These are phyloP conservation scores for Hypoxylon cercidicola DNA, from an alignment of 495 filamentous ascomycete species.

Conservation along the genomic window DNA sequence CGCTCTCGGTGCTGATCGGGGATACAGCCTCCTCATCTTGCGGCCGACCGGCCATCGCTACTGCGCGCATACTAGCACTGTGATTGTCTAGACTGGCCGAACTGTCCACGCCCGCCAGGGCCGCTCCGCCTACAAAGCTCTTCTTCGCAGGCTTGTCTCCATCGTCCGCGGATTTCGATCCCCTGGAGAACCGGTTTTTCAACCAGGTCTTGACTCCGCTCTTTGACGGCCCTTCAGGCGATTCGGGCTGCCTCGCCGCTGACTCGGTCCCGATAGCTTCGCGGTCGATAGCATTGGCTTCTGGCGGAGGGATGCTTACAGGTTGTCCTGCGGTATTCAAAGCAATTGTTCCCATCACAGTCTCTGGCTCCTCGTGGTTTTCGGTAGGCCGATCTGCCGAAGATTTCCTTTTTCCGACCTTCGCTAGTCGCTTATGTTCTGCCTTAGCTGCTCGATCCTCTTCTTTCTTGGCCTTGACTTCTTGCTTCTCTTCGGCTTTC, in stretches of 20 bases:
- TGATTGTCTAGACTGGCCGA: slow-evolving; percentile 47
- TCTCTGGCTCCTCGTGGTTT: slow-evolving; percentile 27
- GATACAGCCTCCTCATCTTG: slow-evolving; percentile 9
- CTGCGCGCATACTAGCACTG: slow-evolving; percentile 58
- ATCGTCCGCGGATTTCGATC: slow-evolving; percentile 45
- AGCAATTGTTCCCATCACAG: slow-evolving; percentile 12
- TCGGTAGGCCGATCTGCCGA: slow-evolving; percentile 19
- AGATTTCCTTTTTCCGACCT: slow-evolving; percentile 56
- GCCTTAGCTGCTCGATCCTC: slow-evolving; percentile 61
- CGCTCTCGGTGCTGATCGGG: slow-evolving; percentile 26
- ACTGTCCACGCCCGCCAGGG: slow-evolving; percentile 52
- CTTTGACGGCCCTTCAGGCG: slow-evolving; percentile 43
- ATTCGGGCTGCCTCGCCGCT: slow-evolving; percentile 14
- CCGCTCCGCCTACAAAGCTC: slow-evolving; percentile 61
- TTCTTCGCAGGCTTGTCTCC: slow-evolving; percentile 45
- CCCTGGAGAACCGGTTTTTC: slow-evolving; percentile 62
- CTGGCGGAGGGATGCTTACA: slow-evolving; percentile 29
- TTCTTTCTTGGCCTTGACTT: slow-evolving; percentile 59
- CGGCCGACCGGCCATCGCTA: slow-evolving; percentile 54
- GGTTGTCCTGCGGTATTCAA: slow-evolving; percentile 36
- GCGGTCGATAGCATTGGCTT: slow-evolving; percentile 1
- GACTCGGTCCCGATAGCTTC: slow-evolving; percentile 12
- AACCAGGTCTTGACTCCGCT: slow-evolving; percentile 69
- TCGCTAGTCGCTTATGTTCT: slow-evolving; percentile 59
- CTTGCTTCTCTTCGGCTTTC: slow-evolving; percentile 62